A percentile compares a stretch with the other conserved stretches of the same genome.
These are phyloP conservation scores for Torulaspora franciscae DNA, from an alignment of 805 yeast species.

Conservation along the genomic window DNA sequence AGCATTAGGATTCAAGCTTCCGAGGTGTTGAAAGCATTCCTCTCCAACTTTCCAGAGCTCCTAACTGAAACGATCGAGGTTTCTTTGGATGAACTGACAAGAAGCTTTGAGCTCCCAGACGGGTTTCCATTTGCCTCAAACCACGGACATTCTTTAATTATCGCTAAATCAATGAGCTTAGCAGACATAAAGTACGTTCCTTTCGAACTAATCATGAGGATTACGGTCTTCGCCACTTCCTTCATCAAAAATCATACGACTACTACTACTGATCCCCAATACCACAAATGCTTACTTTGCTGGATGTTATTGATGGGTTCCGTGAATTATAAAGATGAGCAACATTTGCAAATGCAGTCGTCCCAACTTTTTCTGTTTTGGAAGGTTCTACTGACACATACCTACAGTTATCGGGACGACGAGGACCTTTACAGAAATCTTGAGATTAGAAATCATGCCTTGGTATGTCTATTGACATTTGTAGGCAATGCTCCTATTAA, in stretches of 20 bases:
- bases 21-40: constrained; percentile 35
- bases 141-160: constrained; percentile 40
- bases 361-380: constrained; percentile 59
- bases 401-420: constrained; percentile 40
- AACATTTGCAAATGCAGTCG: constrained; percentile 49
- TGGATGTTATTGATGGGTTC: constrained; percentile 65
- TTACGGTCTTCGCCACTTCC: constrained; percentile 43
- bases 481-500: constrained; percentile 40
- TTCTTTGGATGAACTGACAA: constrained; percentile 36
- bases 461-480: constrained; percentile 54
- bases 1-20: constrained; percentile 41
- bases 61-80: constrained; percentile 37
- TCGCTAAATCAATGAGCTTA: constrained; percentile 36
- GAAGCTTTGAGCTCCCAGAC: constrained; percentile 29
- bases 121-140: constrained; percentile 32
- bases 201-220: constrained; percentile 41
- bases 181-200: constrained; percentile 43
- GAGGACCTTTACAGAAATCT: constrained; percentile 39
- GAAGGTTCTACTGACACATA: constrained; percentile 53
- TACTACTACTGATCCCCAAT: constrained; percentile 30
- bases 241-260: constrained; percentile 39
- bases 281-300: constrained; percentile 41
- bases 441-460: constrained; percentile 53
- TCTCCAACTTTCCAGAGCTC: constrained; percentile 35
- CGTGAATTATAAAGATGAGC: constrained; percentile 52